Conservation (phyloP, 2,329 filamentous ascomycete genomes). For the Colletotrichum gigasporum region DNA sequence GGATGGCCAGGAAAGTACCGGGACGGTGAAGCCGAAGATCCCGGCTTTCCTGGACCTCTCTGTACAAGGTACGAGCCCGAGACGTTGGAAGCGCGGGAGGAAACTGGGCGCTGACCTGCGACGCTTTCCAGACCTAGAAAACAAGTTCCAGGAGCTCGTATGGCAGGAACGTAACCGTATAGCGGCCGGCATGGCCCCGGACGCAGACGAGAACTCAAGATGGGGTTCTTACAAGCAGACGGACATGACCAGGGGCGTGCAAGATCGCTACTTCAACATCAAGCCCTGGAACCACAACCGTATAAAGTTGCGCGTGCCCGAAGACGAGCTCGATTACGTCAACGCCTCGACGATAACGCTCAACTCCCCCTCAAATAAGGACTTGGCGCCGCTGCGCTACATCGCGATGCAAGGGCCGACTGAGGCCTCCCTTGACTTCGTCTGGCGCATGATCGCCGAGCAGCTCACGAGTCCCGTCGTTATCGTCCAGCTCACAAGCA, state of each 20-base stretch:
- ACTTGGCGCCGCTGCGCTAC: conserved; percentile 65
- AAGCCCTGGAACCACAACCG: conserved; percentile 90
- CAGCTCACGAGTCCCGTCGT: conserved; percentile 78
- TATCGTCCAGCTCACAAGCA: conserved; percentile 94
- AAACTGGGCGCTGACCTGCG: conserved; percentile 17
- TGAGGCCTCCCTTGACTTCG: conserved; percentile 76
- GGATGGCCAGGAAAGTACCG: conserved; percentile 4
- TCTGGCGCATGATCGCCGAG: conserved; percentile 96
- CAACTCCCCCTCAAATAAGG: conserved; percentile 49
- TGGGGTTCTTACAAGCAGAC: conserved; percentile 47
- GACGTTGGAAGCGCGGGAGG: conserved; percentile 3
- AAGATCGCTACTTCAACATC: conserved; percentile 91
- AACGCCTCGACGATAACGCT: conserved; percentile 80
- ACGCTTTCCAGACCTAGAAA: conserved; percentile 22
- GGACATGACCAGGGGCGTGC: conserved; percentile 42
- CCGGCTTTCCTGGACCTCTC: conserved; percentile 51
- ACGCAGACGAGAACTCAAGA: conserved; percentile 40
- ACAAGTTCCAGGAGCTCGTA: conserved; percentile 61
- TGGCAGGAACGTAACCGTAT: conserved; percentile 63
- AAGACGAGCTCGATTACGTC: conserved; percentile 79
- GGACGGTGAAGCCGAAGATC: conserved; percentile 38
- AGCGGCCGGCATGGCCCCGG: conserved; percentile 49
- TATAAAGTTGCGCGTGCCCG: conserved; percentile 80
- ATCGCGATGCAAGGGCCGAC: conserved; percentile 97
- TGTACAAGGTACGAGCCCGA: conserved; percentile 43